Base-by-base conservation (phyloP, 768 basidiomycete species). In the Pluteus cervinus region DNA sequence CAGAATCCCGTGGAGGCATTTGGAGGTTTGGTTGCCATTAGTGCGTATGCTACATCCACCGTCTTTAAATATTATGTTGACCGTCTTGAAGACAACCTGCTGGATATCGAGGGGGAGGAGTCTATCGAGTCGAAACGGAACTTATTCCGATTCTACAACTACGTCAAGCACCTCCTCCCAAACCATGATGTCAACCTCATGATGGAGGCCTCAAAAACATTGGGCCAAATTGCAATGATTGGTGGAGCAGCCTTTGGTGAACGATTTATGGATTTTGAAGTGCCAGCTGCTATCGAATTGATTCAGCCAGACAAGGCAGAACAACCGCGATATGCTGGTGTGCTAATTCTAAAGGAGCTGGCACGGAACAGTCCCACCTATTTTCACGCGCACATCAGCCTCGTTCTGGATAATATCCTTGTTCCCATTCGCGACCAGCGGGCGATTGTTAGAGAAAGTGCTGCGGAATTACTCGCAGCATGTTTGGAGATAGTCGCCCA, bases 331-430 rank as follows among this genome's bases (percentile, higher is more conserved):
- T 94, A 96, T 60, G 90, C 90, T 0, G 93, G 92, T 1, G 92
- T 97, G 2, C 75, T 98, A 37, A 87, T 97, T 33, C 61, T 98
- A 25, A 93, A 93, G 61, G 93, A 96, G 59, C 71, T 99, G 28
- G 93, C 96, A 2, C 74, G 79, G 20, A 86, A 91, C 58, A 92
- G 86, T 45, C 85, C 89, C 0, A 77, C 70, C 5, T 82, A 91
- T 50, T 94, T 97, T 60, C 81, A 90, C 50, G 75, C 86, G 2
- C 85, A 90, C 59, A 91, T 98, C 15, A 74, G 75, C 37, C 72
- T 86, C 25, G 86, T 96, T 9, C 82, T 98, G 35, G 91, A 92
- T 56, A 91, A 91, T 59, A 90, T 99, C 38, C 81, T 96, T 45
- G 78, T 85, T 2, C 89, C 93, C 4, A 60, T 99, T 16, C 71